Base-by-base conservation (phyloP, 768 basidiomycete genomes). In the Mycena rosella region DNA sequence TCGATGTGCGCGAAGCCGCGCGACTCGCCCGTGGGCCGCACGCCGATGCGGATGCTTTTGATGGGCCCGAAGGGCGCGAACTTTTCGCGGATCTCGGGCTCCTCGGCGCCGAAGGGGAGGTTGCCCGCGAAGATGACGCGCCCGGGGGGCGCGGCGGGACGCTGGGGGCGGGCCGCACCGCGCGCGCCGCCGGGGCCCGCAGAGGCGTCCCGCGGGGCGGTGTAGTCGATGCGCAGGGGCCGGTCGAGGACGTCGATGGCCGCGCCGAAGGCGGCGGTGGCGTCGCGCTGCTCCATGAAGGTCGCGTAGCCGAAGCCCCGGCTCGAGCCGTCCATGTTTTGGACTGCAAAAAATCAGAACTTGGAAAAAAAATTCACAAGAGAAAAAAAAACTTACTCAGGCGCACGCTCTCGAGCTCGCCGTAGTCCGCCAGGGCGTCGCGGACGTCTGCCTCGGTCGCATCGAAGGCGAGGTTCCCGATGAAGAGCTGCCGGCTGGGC, bases 1-100 rank as follows among this genome's bases (percentile, higher is more conserved):
- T 82, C 77, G 42, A 89, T 67, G 65, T 87, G 87, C 17, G 79
- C 85, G 54, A 80, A 82, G 7, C 88, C 88, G 40, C 80, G 78
- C 14, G 77, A 58, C 38, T 78, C 67, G 10, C 87, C 87, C 17
- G 81, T 71, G 0, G 76, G 67, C 13, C 74, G 53, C 9, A 68
- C 70, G 29, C 70, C 79, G 76, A 89, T 53, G 38, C 75, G 75
- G 47, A 88, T 71, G 17, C 63, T 69, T 40, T 62, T 62, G 44
- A 89, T 66, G 24, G 75, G 63, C 10, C 88, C 88, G 70, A 84
- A 88, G 27, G 78, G 73, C 24, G 72, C 74, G 70, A 88, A 85
- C 20, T 79, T 77, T 5, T 82, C 79, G 44, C 75, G 63, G 14
- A 89, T 53, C 49, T 87, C 80, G 24, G 74, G 75, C 66, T 81